Base-by-base conservation (phyloP, 23 red algal species). In the Gracilaria domingensis region DNA sequence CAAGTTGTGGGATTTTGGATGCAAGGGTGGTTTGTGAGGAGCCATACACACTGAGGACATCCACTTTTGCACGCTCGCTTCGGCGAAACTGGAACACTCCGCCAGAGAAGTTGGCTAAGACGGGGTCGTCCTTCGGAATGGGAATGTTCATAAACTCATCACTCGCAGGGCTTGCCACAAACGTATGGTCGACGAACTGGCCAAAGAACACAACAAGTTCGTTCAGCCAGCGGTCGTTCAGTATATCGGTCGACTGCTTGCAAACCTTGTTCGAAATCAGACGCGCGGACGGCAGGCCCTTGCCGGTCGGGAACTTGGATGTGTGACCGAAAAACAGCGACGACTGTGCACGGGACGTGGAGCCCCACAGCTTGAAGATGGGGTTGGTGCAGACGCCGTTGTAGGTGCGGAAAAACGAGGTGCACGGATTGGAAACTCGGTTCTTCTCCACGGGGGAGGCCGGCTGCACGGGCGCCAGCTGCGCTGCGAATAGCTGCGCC, bases 141-240 rank as follows among this genome's bases (percentile, higher is more conserved):
- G 64, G 40, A 65, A 93, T 93, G 42, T 80, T 80, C 81, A 85
- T 76, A 17, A 58, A 35, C 25, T 66, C 53, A 48, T 54, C 32
- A 44, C 47, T 59, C n/a, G 79, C 76, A 29, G 82, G 81, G 8
- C 81, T 94, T 18, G 59, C 66, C 23, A 85, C 91, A 33, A 94
- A 39, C 9, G 81, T 87, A 73, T 94, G 91, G 53, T 94, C 91
- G 18, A 94, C 24, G 28, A 94, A 94, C 70, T 94, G 91, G 11
- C 67, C 91, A 34, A 85, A 85, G 57, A 94, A 94, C 35, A 80
- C 76, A 12, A 66, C 50, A 24, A 94, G 38, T 47, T 94, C 91
- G 14, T 78, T 94, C 26, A 94, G 66, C 14, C 72, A 7, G 24
- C 91, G 69, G n/a, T 25, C 32, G 29, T 80, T 94, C 37, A 66